These are phyloP conservation scores for Chalciporus pseudorubinellus DNA, from an alignment of 768 basidiomycete genomes.

Conservation along the genomic window DNA sequence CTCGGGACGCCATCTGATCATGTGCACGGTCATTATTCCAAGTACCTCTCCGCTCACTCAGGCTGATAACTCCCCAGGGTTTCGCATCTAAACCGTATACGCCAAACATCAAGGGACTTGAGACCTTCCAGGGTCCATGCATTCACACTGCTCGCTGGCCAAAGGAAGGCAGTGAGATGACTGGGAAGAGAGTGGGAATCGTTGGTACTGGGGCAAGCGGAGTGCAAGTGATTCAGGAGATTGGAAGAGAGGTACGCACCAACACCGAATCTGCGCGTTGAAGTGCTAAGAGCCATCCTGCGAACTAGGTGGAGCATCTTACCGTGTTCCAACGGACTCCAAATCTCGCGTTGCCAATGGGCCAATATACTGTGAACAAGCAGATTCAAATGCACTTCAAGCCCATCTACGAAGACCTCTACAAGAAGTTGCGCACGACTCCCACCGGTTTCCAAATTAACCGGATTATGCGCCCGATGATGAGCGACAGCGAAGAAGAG, in stretches of 20 bases:
- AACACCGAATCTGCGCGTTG: neutral
- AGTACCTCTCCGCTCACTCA: neutral
- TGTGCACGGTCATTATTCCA: constrained; percentile 7
- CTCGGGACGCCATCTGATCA: constrained; percentile 4
- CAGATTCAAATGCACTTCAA: constrained; percentile 12
- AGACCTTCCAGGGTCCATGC: constrained; percentile 7
- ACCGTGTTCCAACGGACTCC: constrained; percentile 18
- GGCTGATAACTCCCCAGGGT: neutral
- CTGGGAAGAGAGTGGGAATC: constrained; percentile 10
- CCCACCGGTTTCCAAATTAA: neutral
- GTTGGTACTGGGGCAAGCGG: constrained; percentile 17
- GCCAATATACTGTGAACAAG: constrained; percentile 1
- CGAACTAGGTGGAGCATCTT: constrained; percentile 6
- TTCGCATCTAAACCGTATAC: constrained; percentile 6
- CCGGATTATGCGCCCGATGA: neutral
- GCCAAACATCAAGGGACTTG: constrained; percentile 12
- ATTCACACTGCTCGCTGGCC: constrained; percentile 14
- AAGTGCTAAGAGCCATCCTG: neutral
- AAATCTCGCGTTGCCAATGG: constrained; percentile 13
- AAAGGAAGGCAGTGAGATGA: constrained; percentile 4
- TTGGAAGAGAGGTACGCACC: constrained; percentile 12
- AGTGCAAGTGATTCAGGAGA: constrained; percentile 11
- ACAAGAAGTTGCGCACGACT: constrained; percentile 1
- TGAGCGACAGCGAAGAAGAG: constrained; percentile 6
- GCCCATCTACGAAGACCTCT: constrained; percentile 8